These are phyloP conservation scores for Penicillium sp. DNA, from an alignment of 2,329 filamentous ascomycete species.

Conservation along the genomic window DNA sequence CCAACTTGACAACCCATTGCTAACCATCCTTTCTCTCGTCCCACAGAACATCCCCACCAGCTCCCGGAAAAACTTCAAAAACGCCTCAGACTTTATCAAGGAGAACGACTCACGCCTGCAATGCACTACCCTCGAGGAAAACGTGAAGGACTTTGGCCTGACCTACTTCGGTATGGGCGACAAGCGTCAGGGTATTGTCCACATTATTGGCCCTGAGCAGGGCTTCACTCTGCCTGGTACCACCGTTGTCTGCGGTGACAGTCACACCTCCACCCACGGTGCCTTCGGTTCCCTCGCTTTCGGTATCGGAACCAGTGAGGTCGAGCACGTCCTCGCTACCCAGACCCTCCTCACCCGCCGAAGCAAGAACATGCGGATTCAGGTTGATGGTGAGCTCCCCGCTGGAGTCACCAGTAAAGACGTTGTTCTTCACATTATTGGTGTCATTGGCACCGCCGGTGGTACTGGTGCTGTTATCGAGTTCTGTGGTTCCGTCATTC, in stretches of 20 bases:
- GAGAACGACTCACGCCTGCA: slow-evolving; percentile 92
- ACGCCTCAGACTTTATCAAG: slow-evolving; percentile 90
- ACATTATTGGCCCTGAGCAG: slow-evolving; percentile 97
- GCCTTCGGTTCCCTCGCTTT: slow-evolving; percentile 94
- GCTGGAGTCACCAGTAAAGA: slow-evolving; percentile 97
- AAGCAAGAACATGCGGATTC: slow-evolving; percentile 98
- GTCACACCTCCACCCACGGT: slow-evolving; percentile 96
- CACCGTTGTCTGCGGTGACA: slow-evolving; percentile 96
- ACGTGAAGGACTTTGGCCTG: slow-evolving; percentile 93
- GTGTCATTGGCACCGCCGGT: slow-evolving; percentile 90
- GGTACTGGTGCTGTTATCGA: slow-evolving; percentile 95
- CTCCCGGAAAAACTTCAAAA: slow-evolving; percentile 89
- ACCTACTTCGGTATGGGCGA: slow-evolving; percentile 97
- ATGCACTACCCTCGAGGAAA: slow-evolving; percentile 94
- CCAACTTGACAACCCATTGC: slow-evolving; percentile 3
- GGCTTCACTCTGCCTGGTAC: slow-evolving; percentile 97
- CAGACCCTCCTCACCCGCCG: slow-evolving; percentile 93
- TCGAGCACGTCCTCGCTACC: slow-evolving; percentile 96
- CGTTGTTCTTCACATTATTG: slow-evolving; percentile 89
- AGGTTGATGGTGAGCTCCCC: slow-evolving; percentile 87
- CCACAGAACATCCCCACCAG: slow-evolving; percentile 87
- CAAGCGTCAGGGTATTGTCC: slow-evolving; percentile 96
- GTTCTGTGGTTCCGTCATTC: slow-evolving; percentile 94
- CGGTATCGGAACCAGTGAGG: slow-evolving; percentile 96
- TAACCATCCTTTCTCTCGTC: slow-evolving; percentile 17